Evolutionary conservation across 2,329 filamentous ascomycete genomes (phyloP).

Genomic region (Venturiaceae sp.): DNA sequence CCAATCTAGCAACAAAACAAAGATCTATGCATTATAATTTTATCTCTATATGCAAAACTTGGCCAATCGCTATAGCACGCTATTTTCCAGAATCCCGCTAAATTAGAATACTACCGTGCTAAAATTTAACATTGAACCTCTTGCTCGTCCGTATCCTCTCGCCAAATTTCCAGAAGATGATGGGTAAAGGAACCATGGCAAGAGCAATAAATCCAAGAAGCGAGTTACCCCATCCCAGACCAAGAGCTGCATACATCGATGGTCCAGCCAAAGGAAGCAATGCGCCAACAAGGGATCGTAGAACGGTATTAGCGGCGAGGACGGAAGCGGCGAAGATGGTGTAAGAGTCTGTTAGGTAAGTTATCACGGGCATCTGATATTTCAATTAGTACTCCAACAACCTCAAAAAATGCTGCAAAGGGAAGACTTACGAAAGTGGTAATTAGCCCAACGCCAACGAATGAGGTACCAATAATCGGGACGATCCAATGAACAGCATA

Average conservation of each 20-base stretch:
- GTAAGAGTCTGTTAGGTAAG: conserved; percentile 32
- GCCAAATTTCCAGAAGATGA: conserved; percentile 8
- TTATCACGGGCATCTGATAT: conserved; percentile 23
- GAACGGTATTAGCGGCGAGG: conserved; percentile 29
- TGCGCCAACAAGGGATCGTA: conserved; percentile 25
- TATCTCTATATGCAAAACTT: no score
- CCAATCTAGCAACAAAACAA: no score
- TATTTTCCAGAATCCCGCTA: no score
- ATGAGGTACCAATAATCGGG: conserved; percentile 22
- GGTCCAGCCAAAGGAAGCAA: conserved; percentile 28
- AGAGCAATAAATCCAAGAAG: conserved; percentile 25
- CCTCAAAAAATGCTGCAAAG: background rate
- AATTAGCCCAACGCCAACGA: conserved; percentile 25
- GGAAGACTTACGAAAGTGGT: conserved; percentile 18
- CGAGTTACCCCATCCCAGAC: conserved; percentile 29
- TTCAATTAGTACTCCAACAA: background rate
- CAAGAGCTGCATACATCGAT: conserved; percentile 28
- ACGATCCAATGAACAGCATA: conserved; percentile 23
- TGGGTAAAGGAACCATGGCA: conserved; percentile 10
- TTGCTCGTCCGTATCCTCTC: conserved; percentile 6
- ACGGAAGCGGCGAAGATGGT: conserved; percentile 30
- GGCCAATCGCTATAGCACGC: no score
- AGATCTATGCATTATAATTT: no score
- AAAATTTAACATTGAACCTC: conserved; percentile 2
- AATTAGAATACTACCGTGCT: background rate